phyloP scores from a whole-genome alignment of 192 early-diverging fungal genomes.

The Obelidium mucronatum region DNA sequence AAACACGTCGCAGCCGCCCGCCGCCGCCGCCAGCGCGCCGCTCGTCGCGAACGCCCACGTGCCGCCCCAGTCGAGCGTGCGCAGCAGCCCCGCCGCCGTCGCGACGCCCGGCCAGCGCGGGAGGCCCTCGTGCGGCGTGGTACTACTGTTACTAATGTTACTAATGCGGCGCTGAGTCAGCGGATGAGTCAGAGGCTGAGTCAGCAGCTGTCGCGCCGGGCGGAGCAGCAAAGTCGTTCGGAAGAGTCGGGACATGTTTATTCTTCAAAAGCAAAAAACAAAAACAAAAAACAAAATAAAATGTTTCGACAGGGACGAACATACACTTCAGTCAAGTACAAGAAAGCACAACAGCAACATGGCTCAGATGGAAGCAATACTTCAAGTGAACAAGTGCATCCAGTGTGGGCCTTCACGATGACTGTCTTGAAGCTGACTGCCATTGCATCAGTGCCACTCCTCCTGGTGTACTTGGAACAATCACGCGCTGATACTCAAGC shows the following conservation, averaged over 20 bases:
- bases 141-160: background rate
- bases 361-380: no score
- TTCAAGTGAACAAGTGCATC: background rate
- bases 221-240: no score
- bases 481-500: background rate
- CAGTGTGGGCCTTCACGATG: background rate
- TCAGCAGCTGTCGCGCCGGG: no score
- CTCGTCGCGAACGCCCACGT: background rate
- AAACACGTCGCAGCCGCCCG: conserved; percentile 1
- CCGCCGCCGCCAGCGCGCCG: background rate
- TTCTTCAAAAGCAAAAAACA: no score
- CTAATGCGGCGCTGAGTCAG: no score
- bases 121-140: background rate
- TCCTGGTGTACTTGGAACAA: conserved; percentile 25
- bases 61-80: background rate
- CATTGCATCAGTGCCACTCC: conserved; percentile 8
- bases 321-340: background rate
- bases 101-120: background rate
- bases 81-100: background rate
- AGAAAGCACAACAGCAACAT: background rate
- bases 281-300: no score
- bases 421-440: conserved; percentile 5
- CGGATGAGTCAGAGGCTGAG: no score
- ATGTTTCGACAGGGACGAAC: conserved; percentile 24
- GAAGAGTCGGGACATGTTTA: no score